A percentile compares a stretch with the other conserved stretches of the same genome.
Evolutionary conservation across 192 early-diverging fungal species (phyloP).

Genomic region (Coemansia umbellata): DNA sequence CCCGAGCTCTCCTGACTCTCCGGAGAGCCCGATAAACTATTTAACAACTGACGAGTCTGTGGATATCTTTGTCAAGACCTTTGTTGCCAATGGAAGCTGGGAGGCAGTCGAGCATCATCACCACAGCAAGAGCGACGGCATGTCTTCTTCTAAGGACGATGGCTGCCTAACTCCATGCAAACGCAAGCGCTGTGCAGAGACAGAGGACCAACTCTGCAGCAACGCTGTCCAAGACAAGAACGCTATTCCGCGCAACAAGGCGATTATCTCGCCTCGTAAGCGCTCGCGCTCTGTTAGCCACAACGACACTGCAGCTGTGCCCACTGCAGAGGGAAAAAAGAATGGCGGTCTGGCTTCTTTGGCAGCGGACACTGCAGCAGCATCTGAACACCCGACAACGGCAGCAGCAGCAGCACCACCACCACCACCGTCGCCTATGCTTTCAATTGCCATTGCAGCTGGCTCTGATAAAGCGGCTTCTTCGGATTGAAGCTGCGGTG

Average conservation of each 20-base stretch:
- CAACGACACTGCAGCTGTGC: constrained; percentile 26
- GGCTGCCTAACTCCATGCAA: constrained; percentile 42
- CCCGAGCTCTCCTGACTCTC: constrained; percentile 23
- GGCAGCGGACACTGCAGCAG: neutral
- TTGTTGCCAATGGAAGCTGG: constrained; percentile 34
- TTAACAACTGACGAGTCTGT: constrained; percentile 25
- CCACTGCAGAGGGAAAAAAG: constrained; percentile 1
- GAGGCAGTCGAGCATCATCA: constrained; percentile 10
- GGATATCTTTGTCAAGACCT: constrained; percentile 34
- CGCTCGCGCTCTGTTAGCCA: constrained; percentile 39
- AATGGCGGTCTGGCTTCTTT: neutral
- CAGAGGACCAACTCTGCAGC: constrained; percentile 10
- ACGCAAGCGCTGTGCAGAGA: constrained; percentile 39
- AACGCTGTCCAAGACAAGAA: constrained; percentile 16
- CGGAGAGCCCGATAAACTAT: constrained; percentile 31
- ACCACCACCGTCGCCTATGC: neutral
- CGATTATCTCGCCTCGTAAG: constrained; percentile 44
- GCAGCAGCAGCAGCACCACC: neutral
- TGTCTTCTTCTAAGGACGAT: constrained; percentile 1
- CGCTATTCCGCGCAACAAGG: constrained; percentile 21
- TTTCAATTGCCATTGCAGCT: neutral
- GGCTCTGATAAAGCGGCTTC: neutral
- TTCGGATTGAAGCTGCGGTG: neutral
- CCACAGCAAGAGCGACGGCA: neutral
- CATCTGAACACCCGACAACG: neutral